Evolutionary conservation across 1,284 basidiomycete species (phyloP), one percentile per base, ranked within the genome.

Genomic region (Fistulinella cinereoalba): DNA sequence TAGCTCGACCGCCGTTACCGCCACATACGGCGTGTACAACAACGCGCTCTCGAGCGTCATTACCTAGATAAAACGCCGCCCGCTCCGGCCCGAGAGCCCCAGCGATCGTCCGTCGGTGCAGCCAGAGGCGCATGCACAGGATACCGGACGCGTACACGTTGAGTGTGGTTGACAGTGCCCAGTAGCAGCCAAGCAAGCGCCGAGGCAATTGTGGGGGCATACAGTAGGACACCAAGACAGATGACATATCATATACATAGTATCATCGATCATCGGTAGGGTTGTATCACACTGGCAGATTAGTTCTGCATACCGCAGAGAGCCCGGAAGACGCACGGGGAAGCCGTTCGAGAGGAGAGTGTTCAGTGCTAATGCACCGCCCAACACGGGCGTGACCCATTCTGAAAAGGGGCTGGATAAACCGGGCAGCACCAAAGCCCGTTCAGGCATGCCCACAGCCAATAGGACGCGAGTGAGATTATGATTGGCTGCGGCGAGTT

Each of bases 41-140:
- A 41, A 0, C 0, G 57, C 57, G 40, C 57, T 63, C 41, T 63
- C 61, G 33, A 61, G 56, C 11, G 56, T 60, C 58, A 59, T 58
- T 1, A 53, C 42, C 27, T 18, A 59, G 37, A 29, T 61, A 61
- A 16, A 63, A 57, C n/a, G 41, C n/a, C 1, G 53, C 61, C 8
- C 54, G 56, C 1, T 37, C 39, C 0, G 40, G 32, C 4, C 56
- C 58, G 24, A 50, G 13, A 0, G 56, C 47, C 1, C 11, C 37
- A 2, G 41, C 31, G 25, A 61, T 36, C 0, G 60, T 37, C 0
- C 24, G 56, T 10, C 49, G 44, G 15, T 61, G 45, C 28, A 48
- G 45, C 53, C 37, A 57, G 11, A 63, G 49, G 9, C 58, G 50
- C 0, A 15, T 16, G 1, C 45, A 43, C 15, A 59, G 63, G 9